Base-by-base conservation (phyloP, 2,329 filamentous ascomycete species). In the Neophaeococcomyces aloes region DNA sequence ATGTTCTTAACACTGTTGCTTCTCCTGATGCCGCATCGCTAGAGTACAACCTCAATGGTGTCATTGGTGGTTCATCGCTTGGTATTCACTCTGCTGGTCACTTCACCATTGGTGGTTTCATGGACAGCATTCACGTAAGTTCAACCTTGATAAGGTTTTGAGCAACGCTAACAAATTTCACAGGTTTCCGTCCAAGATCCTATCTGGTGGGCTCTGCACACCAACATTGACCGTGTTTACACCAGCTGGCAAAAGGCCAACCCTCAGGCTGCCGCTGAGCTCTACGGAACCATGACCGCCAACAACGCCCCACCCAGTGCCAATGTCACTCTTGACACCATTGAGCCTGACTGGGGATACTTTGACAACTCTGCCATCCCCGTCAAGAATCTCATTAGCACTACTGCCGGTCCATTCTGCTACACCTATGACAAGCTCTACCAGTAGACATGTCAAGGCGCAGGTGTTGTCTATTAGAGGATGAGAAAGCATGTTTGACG, bases 1-100 rank as follows among this genome's bases (percentile, higher is more conserved):
- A 47, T 30, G 46, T 55, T 19, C 14, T 44, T 13, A 50, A 47
- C 7, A 51, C 51, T 29, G 44, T 45, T n/a, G 46, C 52, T 44
- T 50, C 51, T n/a, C 30, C 37, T 35, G 49, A 50, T 42, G 53
- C 51, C 18, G 36, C 44, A 4, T 17, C 45, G n/a, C 51, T 55
- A 25, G 53, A 55, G 38, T 43, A 40, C 35, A 45, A 50, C 23
- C 44, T 53, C 45, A 53, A 55, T 41, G 53, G 53, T 33, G 47
- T 53, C 35, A 51, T 53, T 29, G 51, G 51, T 14, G 47, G 46
- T 41, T 30, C 40, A n/a, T 44, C 42, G 29, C 46, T 55, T 6
- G 53, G 53, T 38, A 49, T 56, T 45, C 54, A 56, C 35, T 50
- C 49, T 1, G 54, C 51, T 30, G 54, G 46, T 8, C 54, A 56